Evolutionary conservation across 805 yeast genomes (phyloP).

Genomic region (Lachancea dasiensis): DNA sequence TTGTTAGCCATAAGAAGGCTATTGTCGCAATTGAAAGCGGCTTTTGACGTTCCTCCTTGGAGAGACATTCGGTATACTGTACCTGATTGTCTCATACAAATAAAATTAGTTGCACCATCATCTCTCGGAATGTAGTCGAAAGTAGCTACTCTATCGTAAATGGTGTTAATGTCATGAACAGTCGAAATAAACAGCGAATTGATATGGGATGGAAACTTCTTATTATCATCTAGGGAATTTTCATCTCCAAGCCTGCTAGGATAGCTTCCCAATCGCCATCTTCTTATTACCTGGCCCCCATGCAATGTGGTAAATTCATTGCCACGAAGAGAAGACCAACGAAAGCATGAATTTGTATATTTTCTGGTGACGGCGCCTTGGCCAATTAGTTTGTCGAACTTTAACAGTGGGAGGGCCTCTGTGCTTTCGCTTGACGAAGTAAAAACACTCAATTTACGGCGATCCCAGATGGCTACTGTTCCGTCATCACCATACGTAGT

Average conservation of each 20-base stretch:
- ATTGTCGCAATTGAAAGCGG: conserved; percentile 63
- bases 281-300: conserved; percentile 67
- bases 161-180: conserved; percentile 69
- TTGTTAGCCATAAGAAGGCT: conserved; percentile 52
- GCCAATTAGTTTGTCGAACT: conserved; percentile 55
- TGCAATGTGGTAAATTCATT: conserved; percentile 78
- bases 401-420: conserved; percentile 50
- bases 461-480: conserved; percentile 75
- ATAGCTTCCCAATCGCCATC: conserved; percentile 70
- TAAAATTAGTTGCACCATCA: conserved; percentile 54
- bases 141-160: conserved; percentile 74
- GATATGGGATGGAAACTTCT: conserved; percentile 16
- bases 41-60: conserved; percentile 54
- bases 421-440: conserved; percentile 21
- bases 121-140: conserved; percentile 72
- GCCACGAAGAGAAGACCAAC: conserved; percentile 57
- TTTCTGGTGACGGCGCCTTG: conserved; percentile 51
- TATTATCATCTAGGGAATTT: conserved; percentile 11
- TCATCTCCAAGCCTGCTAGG: conserved; percentile 30
- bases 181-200: conserved; percentile 68
- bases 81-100: conserved; percentile 90
- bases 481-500: conserved; percentile 81
- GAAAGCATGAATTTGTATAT: conserved; percentile 56
- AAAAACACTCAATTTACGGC: conserved; percentile 47
- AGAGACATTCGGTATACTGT: conserved; percentile 77